Evolutionary conservation across 1,139 yeast species (phyloP).

Genomic region (Lodderomyces margitis): DNA sequence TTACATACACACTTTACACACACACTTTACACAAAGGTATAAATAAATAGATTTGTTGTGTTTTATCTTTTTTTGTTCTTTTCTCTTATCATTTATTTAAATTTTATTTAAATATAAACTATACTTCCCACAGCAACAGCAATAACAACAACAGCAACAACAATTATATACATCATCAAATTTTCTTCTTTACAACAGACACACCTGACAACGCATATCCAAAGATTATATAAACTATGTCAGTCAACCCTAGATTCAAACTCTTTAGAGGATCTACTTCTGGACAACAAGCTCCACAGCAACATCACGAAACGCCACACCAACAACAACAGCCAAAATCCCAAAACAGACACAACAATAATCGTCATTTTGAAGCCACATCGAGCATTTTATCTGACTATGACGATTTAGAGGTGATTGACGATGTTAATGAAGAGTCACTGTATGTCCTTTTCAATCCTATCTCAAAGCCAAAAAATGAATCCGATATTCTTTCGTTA

Average conservation of each 20-base stretch:
- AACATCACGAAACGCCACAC: neutral
- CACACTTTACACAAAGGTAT: too few relatives aligned
- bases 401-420: slow-evolving; percentile 15
- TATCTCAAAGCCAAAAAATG: slow-evolving; percentile 12
- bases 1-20: too few relatives aligned
- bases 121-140: too few relatives aligned
- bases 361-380: slow-evolving; percentile 15
- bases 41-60: too few relatives aligned
- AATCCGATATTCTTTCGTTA: slow-evolving; percentile 40
- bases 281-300: neutral
- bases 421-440: slow-evolving; percentile 29
- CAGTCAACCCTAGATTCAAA: slow-evolving; percentile 12
- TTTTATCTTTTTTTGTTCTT: neutral
- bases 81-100: neutral
- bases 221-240: slow-evolving; percentile 6
- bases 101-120: neutral
- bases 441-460: slow-evolving; percentile 48
- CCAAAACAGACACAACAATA: slow-evolving; percentile 12
- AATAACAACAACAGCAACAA: too few relatives aligned
- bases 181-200: too few relatives aligned
- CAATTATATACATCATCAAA: too few relatives aligned
- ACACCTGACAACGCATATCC: neutral
- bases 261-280: slow-evolving; percentile 7
- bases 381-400: slow-evolving; percentile 21
- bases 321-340: slow-evolving; percentile 7